These are phyloP conservation scores for Triticum timopheevii DNA, from an alignment of 176 grass and related monocot genomes.

Conservation along the genomic window DNA sequence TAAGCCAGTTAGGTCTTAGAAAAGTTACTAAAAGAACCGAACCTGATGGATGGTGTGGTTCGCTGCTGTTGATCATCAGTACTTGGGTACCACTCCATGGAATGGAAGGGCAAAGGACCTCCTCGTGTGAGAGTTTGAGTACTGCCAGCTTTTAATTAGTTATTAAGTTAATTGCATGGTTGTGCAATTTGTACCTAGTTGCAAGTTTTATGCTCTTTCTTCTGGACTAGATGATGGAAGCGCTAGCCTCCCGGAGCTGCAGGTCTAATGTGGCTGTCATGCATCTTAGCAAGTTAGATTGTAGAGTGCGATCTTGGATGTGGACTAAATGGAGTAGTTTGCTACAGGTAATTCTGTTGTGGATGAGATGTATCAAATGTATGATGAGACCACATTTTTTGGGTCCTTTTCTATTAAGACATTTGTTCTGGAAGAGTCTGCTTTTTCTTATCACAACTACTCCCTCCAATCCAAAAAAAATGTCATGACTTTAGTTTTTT, in stretches of 20 bases:
- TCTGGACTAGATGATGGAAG: neutral
- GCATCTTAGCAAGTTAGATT: neutral
- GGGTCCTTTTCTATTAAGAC: neutral
- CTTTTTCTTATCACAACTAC: neutral
- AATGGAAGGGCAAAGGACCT: slow-evolving; percentile 19
- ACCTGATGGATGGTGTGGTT: no score
- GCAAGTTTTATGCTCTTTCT: neutral
- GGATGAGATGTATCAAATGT: neutral
- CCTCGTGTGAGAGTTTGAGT: slow-evolving; percentile 22
- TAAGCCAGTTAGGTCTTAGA: neutral
- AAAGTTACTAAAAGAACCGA: neutral
- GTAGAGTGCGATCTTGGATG: neutral
- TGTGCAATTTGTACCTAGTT: slow-evolving; percentile 6
- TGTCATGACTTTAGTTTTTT: no score
- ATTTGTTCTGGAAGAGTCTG: neutral
- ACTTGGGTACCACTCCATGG: slow-evolving; percentile 28
- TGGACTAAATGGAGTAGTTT: neutral
- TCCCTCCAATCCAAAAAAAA: no score
- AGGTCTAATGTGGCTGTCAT: neutral
- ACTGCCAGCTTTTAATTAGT: neutral
- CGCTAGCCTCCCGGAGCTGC: neutral
- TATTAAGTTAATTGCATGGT: neutral
- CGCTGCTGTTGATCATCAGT: neutral
- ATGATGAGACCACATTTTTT: neutral
- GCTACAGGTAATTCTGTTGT: neutral